Evolutionary conservation across 352 stramenopile genomes (phyloP).

Genomic region (Phytophthora quininea): DNA sequence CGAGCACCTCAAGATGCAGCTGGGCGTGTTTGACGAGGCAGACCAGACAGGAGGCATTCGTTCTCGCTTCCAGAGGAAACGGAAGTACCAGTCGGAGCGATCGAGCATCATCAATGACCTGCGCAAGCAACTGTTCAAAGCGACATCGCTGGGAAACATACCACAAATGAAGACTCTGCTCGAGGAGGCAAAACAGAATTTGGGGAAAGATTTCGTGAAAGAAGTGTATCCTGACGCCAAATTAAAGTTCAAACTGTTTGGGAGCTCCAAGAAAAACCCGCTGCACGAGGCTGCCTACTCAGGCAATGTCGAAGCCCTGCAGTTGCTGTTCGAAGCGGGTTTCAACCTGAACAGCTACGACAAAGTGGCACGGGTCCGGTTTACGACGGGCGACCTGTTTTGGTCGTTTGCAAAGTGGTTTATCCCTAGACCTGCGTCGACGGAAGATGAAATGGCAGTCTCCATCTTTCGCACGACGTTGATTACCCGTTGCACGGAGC

Average conservation of each 20-base stretch:
- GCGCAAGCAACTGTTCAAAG: conserved; percentile 79
- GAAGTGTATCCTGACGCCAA: conserved; percentile 65
- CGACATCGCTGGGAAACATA: conserved; percentile 69
- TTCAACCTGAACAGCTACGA: conserved; percentile 73
- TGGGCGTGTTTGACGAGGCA: conserved; percentile 81
- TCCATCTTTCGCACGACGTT: conserved; percentile 77
- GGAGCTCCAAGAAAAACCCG: conserved; percentile 80
- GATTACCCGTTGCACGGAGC: conserved; percentile 72
- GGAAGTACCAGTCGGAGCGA: conserved; percentile 53
- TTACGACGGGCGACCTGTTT: conserved; percentile 80
- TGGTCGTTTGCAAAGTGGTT: conserved; percentile 78
- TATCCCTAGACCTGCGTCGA: conserved; percentile 49
- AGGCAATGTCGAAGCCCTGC: conserved; percentile 68
- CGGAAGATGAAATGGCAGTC: conserved; percentile 52
- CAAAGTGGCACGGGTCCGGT: conserved; percentile 75
- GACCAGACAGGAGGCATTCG: conserved; percentile 83
- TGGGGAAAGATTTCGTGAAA: conserved; percentile 65
- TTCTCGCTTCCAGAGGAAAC: conserved; percentile 42
- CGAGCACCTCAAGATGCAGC: conserved; percentile 87
- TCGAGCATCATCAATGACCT: conserved; percentile 54
- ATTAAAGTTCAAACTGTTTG: conserved; percentile 62
- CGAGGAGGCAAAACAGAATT: conserved; percentile 42
- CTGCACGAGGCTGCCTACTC: conserved; percentile 72
- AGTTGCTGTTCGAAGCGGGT: conserved; percentile 54
- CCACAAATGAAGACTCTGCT: conserved; percentile 59